A percentile compares a stretch with the other conserved stretches of the same genome.
phyloP scores from a whole-genome alignment of 2,329 filamentous ascomycete species.

The Teratosphaeria nubilosa region DNA sequence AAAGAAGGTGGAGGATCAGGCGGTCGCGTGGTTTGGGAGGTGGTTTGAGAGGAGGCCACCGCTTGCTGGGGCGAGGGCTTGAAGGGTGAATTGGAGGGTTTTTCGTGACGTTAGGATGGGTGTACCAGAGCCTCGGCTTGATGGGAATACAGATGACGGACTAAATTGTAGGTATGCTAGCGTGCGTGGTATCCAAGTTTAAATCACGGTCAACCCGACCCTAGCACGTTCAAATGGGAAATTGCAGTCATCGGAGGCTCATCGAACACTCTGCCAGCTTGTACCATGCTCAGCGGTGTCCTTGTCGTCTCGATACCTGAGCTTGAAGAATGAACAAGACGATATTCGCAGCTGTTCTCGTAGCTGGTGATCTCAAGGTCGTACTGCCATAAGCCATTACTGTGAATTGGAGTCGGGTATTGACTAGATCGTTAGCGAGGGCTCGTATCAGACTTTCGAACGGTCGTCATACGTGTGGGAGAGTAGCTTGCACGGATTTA shows the following conservation, averaged over 20 bases:
- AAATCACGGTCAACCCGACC: too few relatives aligned
- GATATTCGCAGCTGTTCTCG: too few relatives aligned
- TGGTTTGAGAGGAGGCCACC: slow-evolving; percentile 21
- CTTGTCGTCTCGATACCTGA: too few relatives aligned
- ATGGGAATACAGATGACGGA: background rate
- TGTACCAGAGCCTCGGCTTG: background rate
- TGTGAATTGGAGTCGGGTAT: background rate
- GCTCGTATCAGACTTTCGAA: background rate
- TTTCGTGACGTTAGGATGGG: background rate
- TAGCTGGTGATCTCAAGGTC: background rate
- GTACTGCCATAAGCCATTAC: background rate
- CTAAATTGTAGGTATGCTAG: too few relatives aligned
- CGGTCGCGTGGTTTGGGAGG: slow-evolving; percentile 27
- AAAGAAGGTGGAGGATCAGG: slow-evolving; percentile 29
- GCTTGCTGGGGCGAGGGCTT: background rate
- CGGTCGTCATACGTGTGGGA: background rate
- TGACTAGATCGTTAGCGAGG: background rate
- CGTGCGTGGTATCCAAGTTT: too few relatives aligned
- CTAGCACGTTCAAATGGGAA: too few relatives aligned
- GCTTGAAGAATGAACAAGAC: too few relatives aligned
- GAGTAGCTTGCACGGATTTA: background rate
- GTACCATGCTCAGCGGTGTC: too few relatives aligned
- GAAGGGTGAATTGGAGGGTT: background rate
- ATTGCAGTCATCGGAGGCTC: too few relatives aligned
- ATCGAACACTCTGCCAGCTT: too few relatives aligned